Evolutionary conservation across 768 basidiomycete species (phyloP).

Genomic region (Tephrocybe sp.): DNA sequence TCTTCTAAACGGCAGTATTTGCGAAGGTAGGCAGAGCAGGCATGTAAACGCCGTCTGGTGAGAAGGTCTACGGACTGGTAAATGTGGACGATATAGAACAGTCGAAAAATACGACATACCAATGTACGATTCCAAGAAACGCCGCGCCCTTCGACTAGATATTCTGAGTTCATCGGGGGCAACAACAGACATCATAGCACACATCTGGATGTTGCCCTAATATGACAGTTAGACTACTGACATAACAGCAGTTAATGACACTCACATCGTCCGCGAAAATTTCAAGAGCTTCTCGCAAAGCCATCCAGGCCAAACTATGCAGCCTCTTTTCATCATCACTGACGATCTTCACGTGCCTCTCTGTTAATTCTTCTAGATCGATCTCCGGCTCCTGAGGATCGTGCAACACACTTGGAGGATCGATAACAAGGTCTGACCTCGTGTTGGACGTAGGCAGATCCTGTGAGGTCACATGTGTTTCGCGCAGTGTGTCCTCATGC

Average conservation of each 20-base stretch:
- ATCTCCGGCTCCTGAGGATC: slow-evolving; percentile 14
- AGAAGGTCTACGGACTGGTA: slow-evolving; percentile 52
- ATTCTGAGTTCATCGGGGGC: slow-evolving; percentile 59
- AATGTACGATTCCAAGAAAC: slow-evolving; percentile 71
- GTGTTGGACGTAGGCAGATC: slow-evolving; percentile 24
- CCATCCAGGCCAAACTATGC: slow-evolving; percentile 56
- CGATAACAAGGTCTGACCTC: slow-evolving; percentile 28
- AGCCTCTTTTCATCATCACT: slow-evolving; percentile 49
- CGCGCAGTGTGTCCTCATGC: slow-evolving; percentile 28
- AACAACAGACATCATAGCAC: slow-evolving; percentile 67
- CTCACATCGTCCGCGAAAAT: slow-evolving; percentile 61
- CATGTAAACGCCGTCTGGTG: slow-evolving; percentile 57
- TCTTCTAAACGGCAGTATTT: slow-evolving; percentile 57
- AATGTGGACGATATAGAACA: not conserved
- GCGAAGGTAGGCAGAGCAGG: slow-evolving; percentile 73
- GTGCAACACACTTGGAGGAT: slow-evolving; percentile 17
- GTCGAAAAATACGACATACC: slow-evolving; percentile 43
- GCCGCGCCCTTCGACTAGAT: slow-evolving; percentile 38
- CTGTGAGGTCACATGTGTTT: slow-evolving; percentile 24
- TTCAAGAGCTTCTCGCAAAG: slow-evolving; percentile 56
- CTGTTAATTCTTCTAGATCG: slow-evolving; percentile 26
- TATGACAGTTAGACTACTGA: slow-evolving; percentile 3
- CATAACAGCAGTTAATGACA: not conserved
- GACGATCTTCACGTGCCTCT: slow-evolving; percentile 43
- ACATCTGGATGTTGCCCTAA: slow-evolving; percentile 82